These are phyloP conservation scores for Colletotrichum orchidophilum DNA, from an alignment of 2,329 filamentous ascomycete species.

Conservation along the genomic window DNA sequence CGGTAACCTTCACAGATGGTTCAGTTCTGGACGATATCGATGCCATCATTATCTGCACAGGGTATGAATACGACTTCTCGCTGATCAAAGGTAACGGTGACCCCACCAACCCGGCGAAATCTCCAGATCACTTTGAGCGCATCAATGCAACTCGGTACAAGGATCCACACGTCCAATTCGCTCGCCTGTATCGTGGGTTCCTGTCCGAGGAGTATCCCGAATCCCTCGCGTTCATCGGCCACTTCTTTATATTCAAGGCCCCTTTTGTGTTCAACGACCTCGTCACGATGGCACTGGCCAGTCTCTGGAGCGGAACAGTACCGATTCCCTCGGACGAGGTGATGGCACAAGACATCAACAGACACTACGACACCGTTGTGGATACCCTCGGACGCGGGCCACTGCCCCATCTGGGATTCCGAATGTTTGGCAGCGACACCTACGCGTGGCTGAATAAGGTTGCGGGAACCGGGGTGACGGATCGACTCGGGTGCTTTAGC, in stretches of 20 bases:
- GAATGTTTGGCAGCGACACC: conserved; percentile 35
- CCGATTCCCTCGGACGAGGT: conserved; percentile 36
- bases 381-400: conserved; percentile 37
- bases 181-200: conserved; percentile 43
- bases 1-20: conserved; percentile 42
- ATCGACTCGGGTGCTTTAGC: conserved; percentile 49
- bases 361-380: conserved; percentile 39
- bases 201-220: conserved; percentile 44
- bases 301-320: conserved; percentile 40
- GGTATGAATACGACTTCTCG: conserved; percentile 43
- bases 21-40: conserved; percentile 44
- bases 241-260: conserved; percentile 38
- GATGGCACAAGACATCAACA: conserved; percentile 41
- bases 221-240: conserved; percentile 43
- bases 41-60: conserved; percentile 44
- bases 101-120: conserved; percentile 38
- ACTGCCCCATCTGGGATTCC: conserved; percentile 39
- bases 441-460: conserved; percentile 50
- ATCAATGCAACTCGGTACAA: conserved; percentile 38
- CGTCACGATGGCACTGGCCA: conserved; percentile 42
- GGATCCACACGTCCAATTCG: conserved; percentile 37
- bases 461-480: conserved; percentile 52
- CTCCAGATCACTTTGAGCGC: conserved; percentile 39
- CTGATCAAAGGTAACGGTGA: conserved; percentile 40
- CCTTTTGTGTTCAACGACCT: conserved; percentile 42